A percentile compares a stretch with the other conserved stretches of the same genome.
These are phyloP conservation scores for Xylaria intraflava DNA, from an alignment of 495 filamentous ascomycete species.

Conservation along the genomic window DNA sequence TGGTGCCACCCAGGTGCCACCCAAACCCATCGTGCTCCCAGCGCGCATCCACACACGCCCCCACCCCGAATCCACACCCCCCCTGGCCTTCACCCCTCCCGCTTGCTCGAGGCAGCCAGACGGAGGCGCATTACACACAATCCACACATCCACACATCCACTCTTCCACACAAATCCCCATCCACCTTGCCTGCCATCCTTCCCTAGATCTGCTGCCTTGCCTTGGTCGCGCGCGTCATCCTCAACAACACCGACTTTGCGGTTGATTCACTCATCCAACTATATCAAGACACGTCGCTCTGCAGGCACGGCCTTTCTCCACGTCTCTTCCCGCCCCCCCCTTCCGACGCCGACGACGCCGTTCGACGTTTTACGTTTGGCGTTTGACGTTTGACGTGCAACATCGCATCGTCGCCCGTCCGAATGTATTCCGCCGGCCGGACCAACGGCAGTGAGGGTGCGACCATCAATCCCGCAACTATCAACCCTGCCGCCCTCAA, in stretches of 20 bases:
- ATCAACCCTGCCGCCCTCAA: slow-evolving; percentile 50
- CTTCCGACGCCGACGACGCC: slow-evolving; percentile 12
- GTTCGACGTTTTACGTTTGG: slow-evolving; percentile 17
- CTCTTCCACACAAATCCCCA: slow-evolving; percentile 4
- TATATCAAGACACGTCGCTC: slow-evolving; percentile 54
- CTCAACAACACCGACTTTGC: slow-evolving; percentile 29
- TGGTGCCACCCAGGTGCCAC: too few relatives aligned
- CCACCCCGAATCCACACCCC: not conserved
- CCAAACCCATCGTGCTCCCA: too few relatives aligned
- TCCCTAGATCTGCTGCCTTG: slow-evolving; percentile 30
- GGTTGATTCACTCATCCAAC: slow-evolving; percentile 38
- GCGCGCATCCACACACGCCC: not conserved
- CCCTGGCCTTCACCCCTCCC: not conserved
- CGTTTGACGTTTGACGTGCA: slow-evolving; percentile 21
- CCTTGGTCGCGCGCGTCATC: slow-evolving; percentile 39
- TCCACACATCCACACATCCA: slow-evolving; percentile 3
- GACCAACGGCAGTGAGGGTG: slow-evolving; percentile 51
- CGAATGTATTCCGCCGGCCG: slow-evolving; percentile 49
- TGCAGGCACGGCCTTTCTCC: slow-evolving; percentile 35
- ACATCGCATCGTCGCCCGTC: slow-evolving; percentile 29
- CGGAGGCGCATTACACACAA: slow-evolving; percentile 6
- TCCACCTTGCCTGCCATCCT: slow-evolving; percentile 18
- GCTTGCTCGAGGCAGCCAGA: slow-evolving; percentile 9
- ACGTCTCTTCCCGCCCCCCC: slow-evolving; percentile 27
- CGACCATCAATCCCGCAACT: slow-evolving; percentile 50